A percentile compares a stretch with the other conserved stretches of the same genome.
These are phyloP conservation scores for Golubevia pallescens DNA, from an alignment of 1,284 basidiomycete species.

Conservation along the genomic window DNA sequence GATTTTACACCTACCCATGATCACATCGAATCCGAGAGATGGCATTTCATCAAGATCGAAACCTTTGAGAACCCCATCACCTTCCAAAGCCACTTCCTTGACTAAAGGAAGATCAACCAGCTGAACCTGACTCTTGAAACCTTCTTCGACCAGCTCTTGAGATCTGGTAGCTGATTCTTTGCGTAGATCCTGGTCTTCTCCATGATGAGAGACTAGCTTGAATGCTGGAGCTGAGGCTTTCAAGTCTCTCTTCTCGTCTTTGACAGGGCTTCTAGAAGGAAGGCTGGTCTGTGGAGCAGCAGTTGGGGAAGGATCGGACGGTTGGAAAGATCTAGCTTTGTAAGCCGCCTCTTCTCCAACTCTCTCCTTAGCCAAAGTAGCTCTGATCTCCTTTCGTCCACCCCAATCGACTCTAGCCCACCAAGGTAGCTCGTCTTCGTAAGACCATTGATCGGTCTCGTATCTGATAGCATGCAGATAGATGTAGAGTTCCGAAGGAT, in stretches of 20 bases:
- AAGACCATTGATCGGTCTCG: constrained; percentile 59
- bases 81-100: neutral
- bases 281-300: constrained; percentile 6
- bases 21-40: constrained; percentile 11
- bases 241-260: neutral
- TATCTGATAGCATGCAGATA: constrained; percentile 64
- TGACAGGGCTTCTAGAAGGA: neutral
- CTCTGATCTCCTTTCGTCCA: neutral
- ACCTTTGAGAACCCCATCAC: constrained; percentile 8
- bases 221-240: neutral
- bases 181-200: neutral
- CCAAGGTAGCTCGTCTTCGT: constrained; percentile 59
- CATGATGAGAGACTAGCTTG: neutral
- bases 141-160: neutral
- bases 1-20: neutral
- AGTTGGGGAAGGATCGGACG: neutral
- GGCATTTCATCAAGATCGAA: constrained; percentile 15
- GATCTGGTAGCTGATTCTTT: neutral
- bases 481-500: constrained; percentile 54
- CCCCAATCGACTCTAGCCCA: constrained; percentile 52
- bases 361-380: neutral
- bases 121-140: neutral
- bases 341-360: neutral
- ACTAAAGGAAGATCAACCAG: neutral
- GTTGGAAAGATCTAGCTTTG: constrained; percentile 3